Conservation (phyloP, 805 yeast genomes). For the Candida chauliodis region DNA sequence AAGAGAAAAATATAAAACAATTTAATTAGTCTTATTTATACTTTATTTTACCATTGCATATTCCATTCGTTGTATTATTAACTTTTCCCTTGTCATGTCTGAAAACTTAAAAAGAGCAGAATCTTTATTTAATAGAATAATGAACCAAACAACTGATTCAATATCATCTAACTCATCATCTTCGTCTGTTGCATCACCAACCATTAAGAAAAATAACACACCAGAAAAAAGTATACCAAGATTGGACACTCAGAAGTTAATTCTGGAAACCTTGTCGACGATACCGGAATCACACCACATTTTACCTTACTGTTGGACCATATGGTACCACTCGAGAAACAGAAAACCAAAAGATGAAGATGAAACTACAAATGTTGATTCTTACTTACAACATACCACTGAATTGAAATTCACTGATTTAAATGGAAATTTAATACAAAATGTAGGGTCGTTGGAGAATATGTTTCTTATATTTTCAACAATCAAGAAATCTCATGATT, state of each 20-base stretch:
- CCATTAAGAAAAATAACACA: not conserved
- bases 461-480: slow-evolving; percentile 45
- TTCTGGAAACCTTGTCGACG: slow-evolving; percentile 26
- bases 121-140: slow-evolving; percentile 43
- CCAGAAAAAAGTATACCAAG: slow-evolving; percentile 20
- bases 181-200: slow-evolving; percentile 2
- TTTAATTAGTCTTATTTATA: too few species aligned
- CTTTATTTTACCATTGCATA: not conserved
- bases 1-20: too few species aligned
- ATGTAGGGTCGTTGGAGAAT: slow-evolving; percentile 49
- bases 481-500: slow-evolving; percentile 36
- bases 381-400: slow-evolving; percentile 44
- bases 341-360: slow-evolving; percentile 18
- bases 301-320: slow-evolving; percentile 47
- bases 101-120: slow-evolving; percentile 46
- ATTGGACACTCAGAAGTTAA: slow-evolving; percentile 32
- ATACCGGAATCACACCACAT: slow-evolving; percentile 32
- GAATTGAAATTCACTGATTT: slow-evolving; percentile 38
- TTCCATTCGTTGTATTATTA: not conserved
- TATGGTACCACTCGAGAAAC: slow-evolving; percentile 45
- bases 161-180: not conserved
- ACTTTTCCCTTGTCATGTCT: slow-evolving; percentile 26
- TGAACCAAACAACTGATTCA: slow-evolving; percentile 32
- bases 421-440: slow-evolving; percentile 5
- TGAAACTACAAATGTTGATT: slow-evolving; percentile 29